phyloP scores from a whole-genome alignment of 2,329 filamentous ascomycete genomes.

The Aspergillus proliferans region DNA sequence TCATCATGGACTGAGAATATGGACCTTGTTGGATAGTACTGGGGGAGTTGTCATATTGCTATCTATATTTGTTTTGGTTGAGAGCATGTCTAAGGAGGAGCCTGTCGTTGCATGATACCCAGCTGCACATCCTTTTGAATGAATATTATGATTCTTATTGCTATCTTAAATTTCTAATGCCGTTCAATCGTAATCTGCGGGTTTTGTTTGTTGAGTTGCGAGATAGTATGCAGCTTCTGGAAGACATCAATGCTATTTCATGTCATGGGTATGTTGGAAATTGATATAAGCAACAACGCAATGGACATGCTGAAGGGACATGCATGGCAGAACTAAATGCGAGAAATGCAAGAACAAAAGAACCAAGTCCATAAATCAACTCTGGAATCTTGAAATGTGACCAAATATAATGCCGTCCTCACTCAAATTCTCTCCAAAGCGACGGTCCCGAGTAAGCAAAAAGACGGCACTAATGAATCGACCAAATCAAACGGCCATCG shows the following conservation, averaged over 20 bases:
- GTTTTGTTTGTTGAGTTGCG: neutral
- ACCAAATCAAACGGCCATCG: conserved; percentile 27
- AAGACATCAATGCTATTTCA: conserved; percentile 1
- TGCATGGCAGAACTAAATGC: neutral
- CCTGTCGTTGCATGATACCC: conserved; percentile 17
- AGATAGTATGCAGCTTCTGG: neutral
- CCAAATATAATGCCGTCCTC: no score
- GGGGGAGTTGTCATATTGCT: neutral
- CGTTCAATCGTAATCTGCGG: no score
- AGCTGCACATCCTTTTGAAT: conserved; percentile 10
- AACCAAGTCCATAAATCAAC: neutral
- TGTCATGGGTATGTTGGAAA: neutral
- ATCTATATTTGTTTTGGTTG: conserved; percentile 2
- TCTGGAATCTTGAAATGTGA: no score
- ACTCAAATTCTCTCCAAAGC: neutral
- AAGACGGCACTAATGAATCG: neutral
- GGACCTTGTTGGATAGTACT: neutral
- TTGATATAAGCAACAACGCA: neutral
- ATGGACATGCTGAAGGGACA: neutral
- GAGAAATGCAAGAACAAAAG: neutral
- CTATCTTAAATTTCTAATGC: no score
- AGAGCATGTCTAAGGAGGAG: neutral
- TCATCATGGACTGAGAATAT: conserved; percentile 23
- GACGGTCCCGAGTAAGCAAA: neutral
- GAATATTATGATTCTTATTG: neutral